Base-by-base conservation (phyloP, 2,329 filamentous ascomycete genomes). In the Sporothrix humicola region DNA sequence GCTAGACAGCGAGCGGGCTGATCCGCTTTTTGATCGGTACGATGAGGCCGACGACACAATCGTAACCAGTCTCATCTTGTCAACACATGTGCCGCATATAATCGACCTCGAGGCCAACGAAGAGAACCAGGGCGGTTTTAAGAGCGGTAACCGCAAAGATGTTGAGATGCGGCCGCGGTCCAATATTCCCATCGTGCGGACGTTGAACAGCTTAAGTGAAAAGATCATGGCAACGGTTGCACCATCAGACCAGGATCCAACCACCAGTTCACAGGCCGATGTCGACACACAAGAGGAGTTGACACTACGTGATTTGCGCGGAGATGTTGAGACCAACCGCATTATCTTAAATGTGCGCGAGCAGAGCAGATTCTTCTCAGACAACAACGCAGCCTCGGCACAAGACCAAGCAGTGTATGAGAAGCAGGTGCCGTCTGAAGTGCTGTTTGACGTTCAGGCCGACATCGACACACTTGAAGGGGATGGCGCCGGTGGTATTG, bases 71-170 rank as follows among this genome's bases (percentile, higher is more conserved):
- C 87, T 85, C 76, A 85, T 89, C 66, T 84, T 88, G 76, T 84
- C 90, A 3, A 84, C 90, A 48, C 88, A 91, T 73, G 90, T 99
- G 23, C 95, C 96, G 0, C 91, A 95, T 78, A 95, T 97, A 76
- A 95, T 99, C 77, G 93, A 99, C 80, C 83, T 99, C 37, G 93
- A 95, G 79, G 96, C 92, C 44, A 99, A 99, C 79, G 96, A 98
- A 82, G 93, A 96, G 81, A 95, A 99, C 79, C 91, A 97, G 81
- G 97, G 94, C 77, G 93, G 95, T 71, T 89, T 91, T 79, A 91
- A 88, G 78, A 83, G 87, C 75, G 96, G 96, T 69, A 98, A 99
- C 81, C 87, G 92, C 71, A 94, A 95, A 72, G 94, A 98, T 80
- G 84, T 92, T 50, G 96, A 97, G 76, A 98, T 98, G 94, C 89